A percentile compares a stretch with the other conserved stretches of the same genome.
Evolutionary conservation across 257 asterid species (phyloP).

Genomic region (Linderniella brevidens): DNA sequence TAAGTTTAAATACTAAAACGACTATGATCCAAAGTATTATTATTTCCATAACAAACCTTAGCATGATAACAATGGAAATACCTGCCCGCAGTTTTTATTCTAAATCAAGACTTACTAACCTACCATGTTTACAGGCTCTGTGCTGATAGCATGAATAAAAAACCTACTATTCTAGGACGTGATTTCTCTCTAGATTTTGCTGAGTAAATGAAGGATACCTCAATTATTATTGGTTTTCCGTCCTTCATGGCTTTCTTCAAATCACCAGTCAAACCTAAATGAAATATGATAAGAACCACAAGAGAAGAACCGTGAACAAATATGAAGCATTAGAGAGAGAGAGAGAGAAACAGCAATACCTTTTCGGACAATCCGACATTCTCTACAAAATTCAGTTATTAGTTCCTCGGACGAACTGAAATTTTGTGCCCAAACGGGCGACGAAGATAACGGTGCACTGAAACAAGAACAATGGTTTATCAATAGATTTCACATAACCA

Average conservation of each 20-base stretch:
- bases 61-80: too few relatives aligned
- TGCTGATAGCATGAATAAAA: too few relatives aligned
- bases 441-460: slow-evolving; percentile 91
- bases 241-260: slow-evolving; percentile 98
- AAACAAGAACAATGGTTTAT: slow-evolving; percentile 7
- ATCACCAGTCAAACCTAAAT: slow-evolving; percentile 92
- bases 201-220: slow-evolving; percentile 24
- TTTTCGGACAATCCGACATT: slow-evolving; percentile 94
- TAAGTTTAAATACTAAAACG: neutral
- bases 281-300: slow-evolving; percentile 9
- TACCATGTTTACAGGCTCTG: too few relatives aligned
- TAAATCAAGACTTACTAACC: too few relatives aligned
- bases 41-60: too few relatives aligned
- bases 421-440: slow-evolving; percentile 92
- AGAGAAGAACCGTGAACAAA: slow-evolving; percentile 9
- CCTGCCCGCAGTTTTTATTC: too few relatives aligned
- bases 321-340: neutral
- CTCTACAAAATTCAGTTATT: slow-evolving; percentile 92
- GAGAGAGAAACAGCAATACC: slow-evolving; percentile 26
- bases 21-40: too few relatives aligned
- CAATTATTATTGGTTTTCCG: slow-evolving; percentile 94
- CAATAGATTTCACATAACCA: too few relatives aligned
- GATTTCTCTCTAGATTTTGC: neutral
- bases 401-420: slow-evolving; percentile 83
- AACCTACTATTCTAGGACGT: too few relatives aligned